Evolutionary conservation across 345 rosid species (phyloP).

Genomic region (Murraya koenigii): DNA sequence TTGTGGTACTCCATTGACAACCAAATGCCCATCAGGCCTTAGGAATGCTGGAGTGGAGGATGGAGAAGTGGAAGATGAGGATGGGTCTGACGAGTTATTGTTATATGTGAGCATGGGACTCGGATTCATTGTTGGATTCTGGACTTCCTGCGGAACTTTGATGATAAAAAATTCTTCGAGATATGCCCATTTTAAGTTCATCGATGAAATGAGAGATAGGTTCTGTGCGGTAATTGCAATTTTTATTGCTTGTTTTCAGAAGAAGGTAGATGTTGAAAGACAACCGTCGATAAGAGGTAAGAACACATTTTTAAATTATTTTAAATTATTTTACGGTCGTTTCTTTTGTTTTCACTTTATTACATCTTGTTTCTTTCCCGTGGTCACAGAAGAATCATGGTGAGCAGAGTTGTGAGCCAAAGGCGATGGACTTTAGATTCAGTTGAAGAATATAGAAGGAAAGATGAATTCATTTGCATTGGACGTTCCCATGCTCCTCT

Average conservation of each 20-base stretch:
- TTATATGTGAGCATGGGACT: conserved; percentile 25
- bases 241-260: not conserved
- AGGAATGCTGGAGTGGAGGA: not conserved
- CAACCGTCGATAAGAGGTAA: not conserved
- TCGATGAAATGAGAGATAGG: conserved; percentile 16
- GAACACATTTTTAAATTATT: not conserved
- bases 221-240: not conserved
- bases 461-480: not conserved
- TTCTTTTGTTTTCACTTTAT: not conserved
- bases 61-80: not conserved
- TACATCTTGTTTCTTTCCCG: not conserved
- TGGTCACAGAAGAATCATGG: not conserved
- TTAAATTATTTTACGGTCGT: not conserved
- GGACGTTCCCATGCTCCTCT: not conserved
- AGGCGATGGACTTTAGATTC: not conserved
- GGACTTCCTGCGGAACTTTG: conserved; percentile 16
- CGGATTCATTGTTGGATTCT: conserved; percentile 27
- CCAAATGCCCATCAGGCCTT: not conserved
- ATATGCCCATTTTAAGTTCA: conserved; percentile 21
- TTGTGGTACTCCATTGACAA: conserved; percentile 23
- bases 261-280: not conserved
- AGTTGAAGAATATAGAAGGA: not conserved
- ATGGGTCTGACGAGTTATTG: conserved; percentile 4
- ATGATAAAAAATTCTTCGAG: conserved; percentile 22
- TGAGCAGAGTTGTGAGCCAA: not conserved